Base-by-base conservation (phyloP, 225 moss, liverwort and hornwort species). In the Physcomitrellopsis africana region DNA sequence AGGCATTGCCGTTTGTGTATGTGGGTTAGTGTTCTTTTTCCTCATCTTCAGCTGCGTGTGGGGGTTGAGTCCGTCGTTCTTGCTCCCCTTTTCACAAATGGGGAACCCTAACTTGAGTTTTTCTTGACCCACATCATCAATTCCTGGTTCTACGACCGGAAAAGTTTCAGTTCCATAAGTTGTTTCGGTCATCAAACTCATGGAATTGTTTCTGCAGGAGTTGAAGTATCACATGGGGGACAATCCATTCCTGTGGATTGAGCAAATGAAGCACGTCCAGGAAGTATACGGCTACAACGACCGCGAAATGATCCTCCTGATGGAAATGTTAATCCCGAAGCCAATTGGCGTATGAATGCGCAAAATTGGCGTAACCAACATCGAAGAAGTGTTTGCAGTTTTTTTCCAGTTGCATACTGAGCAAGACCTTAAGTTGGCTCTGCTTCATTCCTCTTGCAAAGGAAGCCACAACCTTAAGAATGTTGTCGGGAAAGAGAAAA, bases 181-280 rank as follows among this genome's bases (percentile, higher is more conserved):
- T 37, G 32, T 24, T 24, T 24, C 1, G 32, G 7, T 37, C 5
- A 37, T 7, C 32, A 37, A 37, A 37, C 32, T 37, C 32, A 37
- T 37, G 32, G 32, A 37, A 37, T 37, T 37, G 32, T 37, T 37
- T 37, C 32, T 37, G 5, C 32, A 37, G 4, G 32, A 37, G 32
- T 7, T 37, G 32, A 37, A 37, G 32, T 87, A 84, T 19, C 69
- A 16, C 27, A 55, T 76, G 26, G 73, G 76, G 1, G 63, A 79
- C 1, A 78, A 87, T 1, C 87, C 67, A 0, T 73, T 49, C 0
- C 79, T 67, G 0, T 81, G 81, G 87, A 77, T 79, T 24, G 70
- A 76, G 29, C 81, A 79, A 27, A 51, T 87, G 87, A 56, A 77
- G 24, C 76, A 58, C 18, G 79, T 79, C 20, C 79, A 81, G 23